Conservation (phyloP, 2,329 filamentous ascomycete genomes). For the Thielaviopsis euricoi region DNA sequence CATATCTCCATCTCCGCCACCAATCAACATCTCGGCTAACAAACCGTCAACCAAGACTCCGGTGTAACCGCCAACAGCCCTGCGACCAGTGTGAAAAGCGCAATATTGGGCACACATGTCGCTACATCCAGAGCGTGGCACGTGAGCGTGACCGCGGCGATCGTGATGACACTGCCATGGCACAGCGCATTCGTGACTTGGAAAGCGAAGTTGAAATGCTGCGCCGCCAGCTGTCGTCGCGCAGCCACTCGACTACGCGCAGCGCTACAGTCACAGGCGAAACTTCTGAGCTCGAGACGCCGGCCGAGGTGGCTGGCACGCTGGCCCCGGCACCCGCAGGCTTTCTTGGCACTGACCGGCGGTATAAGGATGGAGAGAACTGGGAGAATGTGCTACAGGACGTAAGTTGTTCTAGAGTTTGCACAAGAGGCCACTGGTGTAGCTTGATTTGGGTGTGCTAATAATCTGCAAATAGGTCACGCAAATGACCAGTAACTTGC, state of each 20-base stretch:
- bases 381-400: constrained; percentile 20
- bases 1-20: neutral
- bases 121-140: constrained; percentile 17
- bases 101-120: constrained; percentile 15
- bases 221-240: neutral
- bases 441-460: neutral
- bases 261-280: neutral
- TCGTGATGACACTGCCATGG: constrained; percentile 13
- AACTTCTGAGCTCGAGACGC: constrained; percentile 6
- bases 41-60: constrained; percentile 16
- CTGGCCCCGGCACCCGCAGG: constrained; percentile 12
- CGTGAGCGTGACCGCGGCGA: constrained; percentile 13
- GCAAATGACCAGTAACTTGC: constrained; percentile 14
- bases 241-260: neutral
- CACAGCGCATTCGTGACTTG: neutral
- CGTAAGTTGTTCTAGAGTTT: constrained; percentile 11
- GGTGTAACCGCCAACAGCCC: constrained; percentile 19
- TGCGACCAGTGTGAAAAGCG: constrained; percentile 20
- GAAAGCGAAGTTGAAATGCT: neutral
- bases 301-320: constrained; percentile 8
- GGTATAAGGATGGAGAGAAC: constrained; percentile 18
- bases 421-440: neutral
- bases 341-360: constrained; percentile 14
- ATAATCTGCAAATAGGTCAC: constrained; percentile 12
- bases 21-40: no score